Base-by-base conservation (phyloP, 106 monocot species). In the Xerophyta viscosa region DNA sequence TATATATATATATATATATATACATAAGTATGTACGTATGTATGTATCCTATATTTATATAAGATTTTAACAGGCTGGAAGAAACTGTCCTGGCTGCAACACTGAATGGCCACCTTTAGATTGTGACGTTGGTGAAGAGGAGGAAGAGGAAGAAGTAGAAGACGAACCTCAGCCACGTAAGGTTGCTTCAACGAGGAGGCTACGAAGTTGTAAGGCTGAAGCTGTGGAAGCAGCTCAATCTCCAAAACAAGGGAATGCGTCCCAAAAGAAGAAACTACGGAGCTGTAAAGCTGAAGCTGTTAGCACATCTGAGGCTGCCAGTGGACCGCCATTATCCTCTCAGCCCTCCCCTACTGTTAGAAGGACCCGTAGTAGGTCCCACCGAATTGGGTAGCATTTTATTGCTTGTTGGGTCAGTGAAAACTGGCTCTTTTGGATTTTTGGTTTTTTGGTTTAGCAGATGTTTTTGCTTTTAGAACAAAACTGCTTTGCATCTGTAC, bases 71-170 rank as follows among this genome's bases (percentile, higher is more conserved):
- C 26, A 91, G 91, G 75, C 47, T 54, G 58, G 69, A 41, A 82
- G 64, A 68, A 73, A 68, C 30, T 92, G 92, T 42, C 82, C 86
- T 54, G 62, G 75, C 57, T 92, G 92, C 50, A 41, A 73, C 7
- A 69, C 72, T 24, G 55, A 52, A 46, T 92, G 92, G 92, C 48
- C 62, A 44, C 31, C 29, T 46, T 47, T 60, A 31, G 78, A 76
- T 11, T 63, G 44, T 24, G 24, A 18, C 9, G 65, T n/a, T 9
- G 65, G 44, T 8, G 65, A 73, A 59, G 62, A 47, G 12, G 81
- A 57, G 13, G 65, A 73, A 59, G 62, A 47, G 12, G 81, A 57
- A 46, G 72, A 60, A 6, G 52, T 42, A 31, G 41, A 31, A 52
- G 29, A 51, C 30, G 52, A 9, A 33, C 36, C 43, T 1, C 31